phyloP scores from a whole-genome alignment of 2,329 filamentous ascomycete genomes.

The Epichloe baconii region DNA sequence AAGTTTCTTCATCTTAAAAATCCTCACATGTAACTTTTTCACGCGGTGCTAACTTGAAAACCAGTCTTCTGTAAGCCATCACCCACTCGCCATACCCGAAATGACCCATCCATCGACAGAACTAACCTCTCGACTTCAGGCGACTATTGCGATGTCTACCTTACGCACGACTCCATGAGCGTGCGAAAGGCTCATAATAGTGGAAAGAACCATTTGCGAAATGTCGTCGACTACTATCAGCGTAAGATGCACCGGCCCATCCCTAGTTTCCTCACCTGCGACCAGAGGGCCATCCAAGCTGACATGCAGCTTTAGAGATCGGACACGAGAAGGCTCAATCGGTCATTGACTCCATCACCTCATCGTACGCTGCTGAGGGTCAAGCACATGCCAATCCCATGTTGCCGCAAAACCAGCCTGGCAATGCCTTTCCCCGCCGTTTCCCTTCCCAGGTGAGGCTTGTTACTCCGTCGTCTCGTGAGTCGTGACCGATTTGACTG shows the following conservation, averaged over 20 bases:
- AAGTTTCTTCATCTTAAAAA: not conserved
- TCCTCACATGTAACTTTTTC: not conserved
- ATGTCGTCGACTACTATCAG: constrained; percentile 98
- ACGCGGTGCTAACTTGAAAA: not conserved
- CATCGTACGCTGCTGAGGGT: constrained; percentile 87
- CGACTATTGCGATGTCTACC: constrained; percentile 99
- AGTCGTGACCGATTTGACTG: constrained; percentile 11
- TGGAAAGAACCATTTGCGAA: constrained; percentile 90
- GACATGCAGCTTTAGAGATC: constrained; percentile 52
- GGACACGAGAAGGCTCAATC: constrained; percentile 97
- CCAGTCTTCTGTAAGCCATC: constrained; percentile 18
- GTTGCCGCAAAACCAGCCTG: constrained; percentile 56
- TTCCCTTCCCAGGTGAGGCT: constrained; percentile 47
- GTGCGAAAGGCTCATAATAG: constrained; percentile 98
- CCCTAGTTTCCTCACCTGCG: not conserved
- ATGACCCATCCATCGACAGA: not conserved
- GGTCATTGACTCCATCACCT: constrained; percentile 96
- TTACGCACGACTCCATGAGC: constrained; percentile 99
- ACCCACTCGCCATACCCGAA: not conserved
- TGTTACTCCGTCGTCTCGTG: not conserved
- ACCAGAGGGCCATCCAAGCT: not conserved
- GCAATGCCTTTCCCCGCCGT: constrained; percentile 38
- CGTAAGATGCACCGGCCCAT: constrained; percentile 35
- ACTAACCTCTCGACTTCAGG: constrained; percentile 29
- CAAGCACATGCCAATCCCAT: constrained; percentile 78